Base-by-base conservation (phyloP, 164 flowering plant species). In the Magnolia officinalis region DNA sequence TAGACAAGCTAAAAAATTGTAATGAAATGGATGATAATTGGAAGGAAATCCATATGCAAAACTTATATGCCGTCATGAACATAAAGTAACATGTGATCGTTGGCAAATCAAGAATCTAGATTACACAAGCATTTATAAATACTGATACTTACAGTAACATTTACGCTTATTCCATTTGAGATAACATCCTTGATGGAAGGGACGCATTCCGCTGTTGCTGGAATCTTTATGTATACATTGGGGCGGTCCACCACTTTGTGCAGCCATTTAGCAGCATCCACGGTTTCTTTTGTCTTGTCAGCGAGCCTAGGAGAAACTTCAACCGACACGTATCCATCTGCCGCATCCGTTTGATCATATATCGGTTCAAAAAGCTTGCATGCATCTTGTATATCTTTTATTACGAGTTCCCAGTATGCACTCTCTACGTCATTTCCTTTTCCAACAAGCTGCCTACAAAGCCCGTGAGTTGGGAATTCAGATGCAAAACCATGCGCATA, bases 381-480 rank as follows among this genome's bases (percentile, higher is more conserved):
- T 0, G 99, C 99, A 84, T 96, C 99, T 84, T 96, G 99, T 75
- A 96, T 96, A 82, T 96, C 99, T 87, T 92, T 94, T 78, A 96
- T 87, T 81, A 96, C 98, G 63, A 96, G 94, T 81, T 96, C 97
- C 99, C 99, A 96, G 83, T 96, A 96, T 31, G 93, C 97, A 82
- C 78, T 83, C 80, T 96, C 97, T 74, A 90, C 89, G 75, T 85
- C 94, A 80, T 94, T 94, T 79, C 98, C 99, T 23, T 86, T 83
- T 82, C 87, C 86, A 21, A 91, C 90, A 78, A 96, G 96, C 81
- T 92, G 93, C 78, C 97, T 95, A 88, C 73, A 88, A 26, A 80
- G 61, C 77, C 75, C 75, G 77, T 5, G 24, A 8, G n/a, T 64
- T 45, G 64, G 26, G 63, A 74, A 50, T 67, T 74, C 75, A 64